Percentiles rank a stretch among this genome's conserved stretches.
Conservation (phyloP, 257 asterid species). For the Ajuga chamaepitys region DNA sequence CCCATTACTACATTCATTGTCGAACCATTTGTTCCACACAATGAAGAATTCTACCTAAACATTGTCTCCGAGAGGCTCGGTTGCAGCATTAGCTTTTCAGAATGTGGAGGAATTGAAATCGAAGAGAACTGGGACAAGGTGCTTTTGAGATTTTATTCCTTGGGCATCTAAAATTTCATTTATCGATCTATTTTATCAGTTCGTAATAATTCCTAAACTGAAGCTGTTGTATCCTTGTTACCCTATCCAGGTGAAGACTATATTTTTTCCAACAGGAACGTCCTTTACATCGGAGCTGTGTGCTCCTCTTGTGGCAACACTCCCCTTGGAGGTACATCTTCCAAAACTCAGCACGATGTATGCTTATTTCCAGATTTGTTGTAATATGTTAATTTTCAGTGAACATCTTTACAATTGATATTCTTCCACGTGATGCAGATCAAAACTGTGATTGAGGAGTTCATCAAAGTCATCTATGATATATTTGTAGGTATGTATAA, state of each 20-base stretch:
- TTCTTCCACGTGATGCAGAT: conserved; percentile 37
- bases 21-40: conserved; percentile 85
- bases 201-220: not conserved
- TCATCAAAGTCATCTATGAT: conserved; percentile 53
- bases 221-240: not conserved
- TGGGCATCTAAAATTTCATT: not conserved
- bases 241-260: conserved; percentile 63
- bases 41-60: conserved; percentile 78
- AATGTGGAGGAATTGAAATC: conserved; percentile 91
- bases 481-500: conserved; percentile 50
- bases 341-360: not conserved
- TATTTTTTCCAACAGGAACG: conserved; percentile 55
- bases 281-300: conserved; percentile 64
- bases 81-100: conserved; percentile 89
- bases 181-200: not conserved
- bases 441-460: conserved; percentile 73
- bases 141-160: not conserved
- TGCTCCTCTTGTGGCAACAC: conserved; percentile 95
- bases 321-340: conserved; percentile 76
- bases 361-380: not conserved
- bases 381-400: not conserved
- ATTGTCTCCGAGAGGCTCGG: conserved; percentile 93
- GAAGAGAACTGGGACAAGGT: conserved; percentile 99
- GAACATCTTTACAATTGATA: not conserved
- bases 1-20: conserved; percentile 91